These are phyloP conservation scores for Corchorus capsularis DNA, from an alignment of 345 rosid genomes.

Conservation along the genomic window DNA sequence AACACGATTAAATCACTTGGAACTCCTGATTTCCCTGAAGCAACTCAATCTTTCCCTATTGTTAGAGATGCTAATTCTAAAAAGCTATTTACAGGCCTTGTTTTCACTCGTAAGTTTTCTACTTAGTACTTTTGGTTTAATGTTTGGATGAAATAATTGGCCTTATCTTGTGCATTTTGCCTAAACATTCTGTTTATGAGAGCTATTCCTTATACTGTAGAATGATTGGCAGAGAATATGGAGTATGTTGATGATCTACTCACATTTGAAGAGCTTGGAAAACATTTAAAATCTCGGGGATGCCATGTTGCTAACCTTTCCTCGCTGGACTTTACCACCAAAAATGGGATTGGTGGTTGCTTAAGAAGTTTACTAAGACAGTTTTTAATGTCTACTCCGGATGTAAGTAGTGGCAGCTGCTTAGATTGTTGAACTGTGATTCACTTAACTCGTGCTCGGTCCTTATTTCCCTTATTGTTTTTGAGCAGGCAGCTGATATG, in stretches of 20 bases:
- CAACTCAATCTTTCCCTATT: conserved; percentile 61
- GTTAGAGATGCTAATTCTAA: conserved; percentile 59
- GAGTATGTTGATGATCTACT: conserved; percentile 90
- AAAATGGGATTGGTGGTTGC: conserved; percentile 80
- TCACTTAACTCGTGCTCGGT: conserved; percentile 18
- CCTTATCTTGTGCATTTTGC: not conserved
- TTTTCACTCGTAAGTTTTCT: conserved; percentile 76
- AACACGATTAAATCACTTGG: conserved; percentile 45
- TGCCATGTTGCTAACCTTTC: conserved; percentile 91
- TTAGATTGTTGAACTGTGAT: not conserved
- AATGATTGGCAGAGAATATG: conserved; percentile 68
- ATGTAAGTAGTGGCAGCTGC: conserved; percentile 51
- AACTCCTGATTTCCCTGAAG: conserved; percentile 43
- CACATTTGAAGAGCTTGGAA: conserved; percentile 77
- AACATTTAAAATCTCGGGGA: conserved; percentile 71
- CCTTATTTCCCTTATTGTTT: conserved; percentile 21
- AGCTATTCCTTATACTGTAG: not conserved
- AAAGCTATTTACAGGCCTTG: conserved; percentile 72
- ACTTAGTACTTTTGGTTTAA: conserved; percentile 18
- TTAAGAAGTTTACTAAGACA: conserved; percentile 80
- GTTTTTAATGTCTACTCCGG: conserved; percentile 60
- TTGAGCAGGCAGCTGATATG: conserved; percentile 69
- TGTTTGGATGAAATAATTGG: not conserved
- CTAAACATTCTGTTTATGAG: not conserved
- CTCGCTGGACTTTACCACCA: conserved; percentile 68